Base-by-base conservation (phyloP, 2,329 filamentous ascomycete genomes). In the Paecilomyces formosus region DNA sequence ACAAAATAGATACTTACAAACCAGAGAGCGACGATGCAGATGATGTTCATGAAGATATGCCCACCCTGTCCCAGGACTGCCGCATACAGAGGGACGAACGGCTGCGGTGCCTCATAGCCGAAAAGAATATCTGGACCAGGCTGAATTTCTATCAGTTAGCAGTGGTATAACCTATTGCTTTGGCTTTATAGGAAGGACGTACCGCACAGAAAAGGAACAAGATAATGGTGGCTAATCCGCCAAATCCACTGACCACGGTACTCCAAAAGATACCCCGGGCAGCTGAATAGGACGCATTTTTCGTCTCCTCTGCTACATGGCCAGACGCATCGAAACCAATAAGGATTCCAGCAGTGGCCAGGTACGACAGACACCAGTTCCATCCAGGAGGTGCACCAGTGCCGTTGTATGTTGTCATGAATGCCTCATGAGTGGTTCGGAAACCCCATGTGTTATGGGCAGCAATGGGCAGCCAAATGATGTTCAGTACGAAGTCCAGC, bases 281-380 rank as follows among this genome's bases (percentile, higher is more conserved):
- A 7, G 83, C 82, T n/a, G 80, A 77, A 0, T 82, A 54, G 21
- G 74, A 78, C 2, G 82, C 83, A 60, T 85, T 82, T 67, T 84
- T 82, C 1, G 83, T 86, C 66, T 85, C 83, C 62, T 86, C 83
- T 0, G 82, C 82, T 28, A 86, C 81, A 62, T 85, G 83, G 1
- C 83, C 83, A 0, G 81, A 82, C 0, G 83, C 83, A 67, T 86
- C 83, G 57, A 84, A 85, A 1, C 83, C 83, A 55, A 86, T 84
- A 57, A 86, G 65, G 49, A 85, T 80, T 49, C 83, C 83, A 7
- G 83, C 83, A 1, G 83, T 85, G 1, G 83, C 82, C 26, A 84
- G 78, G 67, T 83, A 86, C 3, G 81, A 84, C 3, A 86, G 75
- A 70, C 83, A 85, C 83, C 83, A 85, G 65, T 86, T 85, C 83